Percentiles rank a stretch among this genome's conserved stretches.
Conservation (phyloP, 2,329 filamentous ascomycete genomes). For the Stagonosporopsis vannaccii region DNA sequence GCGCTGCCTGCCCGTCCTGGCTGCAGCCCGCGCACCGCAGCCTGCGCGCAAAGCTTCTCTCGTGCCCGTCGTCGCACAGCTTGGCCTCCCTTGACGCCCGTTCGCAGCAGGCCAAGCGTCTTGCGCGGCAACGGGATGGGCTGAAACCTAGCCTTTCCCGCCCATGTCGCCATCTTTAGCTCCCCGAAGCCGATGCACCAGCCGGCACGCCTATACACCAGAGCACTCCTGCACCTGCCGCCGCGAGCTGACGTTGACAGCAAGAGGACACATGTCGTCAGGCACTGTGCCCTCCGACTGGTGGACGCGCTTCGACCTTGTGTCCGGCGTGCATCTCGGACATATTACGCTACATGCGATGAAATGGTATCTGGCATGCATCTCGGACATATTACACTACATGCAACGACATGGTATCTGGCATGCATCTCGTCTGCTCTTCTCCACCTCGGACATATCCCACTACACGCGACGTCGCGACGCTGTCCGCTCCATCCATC, state of each 20-base stretch:
- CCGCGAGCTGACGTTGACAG: background rate
- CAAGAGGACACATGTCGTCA: constrained; percentile 13
- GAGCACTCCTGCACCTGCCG: constrained; percentile 2
- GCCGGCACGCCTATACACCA: too few relatives aligned
- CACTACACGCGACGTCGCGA: background rate
- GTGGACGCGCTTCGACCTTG: too few relatives aligned
- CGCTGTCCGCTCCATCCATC: background rate
- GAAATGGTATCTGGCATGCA: background rate
- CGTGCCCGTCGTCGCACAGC: constrained; percentile 3
- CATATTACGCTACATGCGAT: background rate
- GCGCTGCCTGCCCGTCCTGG: constrained; percentile 2
- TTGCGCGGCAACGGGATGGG: constrained; percentile 14
- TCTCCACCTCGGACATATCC: background rate
- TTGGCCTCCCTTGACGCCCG: constrained; percentile 10
- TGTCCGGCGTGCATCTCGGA: background rate
- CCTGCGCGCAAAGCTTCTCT: background rate
- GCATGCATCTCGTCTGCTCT: background rate
- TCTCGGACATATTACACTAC: background rate
- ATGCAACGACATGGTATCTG: background rate
- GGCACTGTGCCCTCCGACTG: constrained; percentile 3
- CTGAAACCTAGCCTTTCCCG: constrained; percentile 15
- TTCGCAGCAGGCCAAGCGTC: constrained; percentile 13
- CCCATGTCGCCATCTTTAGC: constrained; percentile 10
- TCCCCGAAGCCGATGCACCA: background rate
- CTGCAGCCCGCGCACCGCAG: constrained; percentile 2